Evolutionary conservation across 169 alveolate species (phyloP).

Genomic region (Plasmodium blacklocki): DNA sequence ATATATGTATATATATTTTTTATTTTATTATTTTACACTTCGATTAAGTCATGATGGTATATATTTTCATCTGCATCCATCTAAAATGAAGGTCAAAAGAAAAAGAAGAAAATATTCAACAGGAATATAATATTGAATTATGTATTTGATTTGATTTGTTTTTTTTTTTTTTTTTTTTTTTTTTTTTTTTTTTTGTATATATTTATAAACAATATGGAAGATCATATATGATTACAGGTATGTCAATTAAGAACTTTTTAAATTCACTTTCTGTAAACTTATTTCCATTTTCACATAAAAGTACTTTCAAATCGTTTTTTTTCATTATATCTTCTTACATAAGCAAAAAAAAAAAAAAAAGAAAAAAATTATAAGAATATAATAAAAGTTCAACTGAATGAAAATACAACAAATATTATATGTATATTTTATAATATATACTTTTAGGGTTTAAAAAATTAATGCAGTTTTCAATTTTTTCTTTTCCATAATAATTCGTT

Average conservation of each 20-base stretch:
- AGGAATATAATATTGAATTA: no score
- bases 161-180: neutral
- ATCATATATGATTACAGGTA: constrained; percentile 33
- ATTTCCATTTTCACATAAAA: constrained; percentile 70
- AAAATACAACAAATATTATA: neutral
- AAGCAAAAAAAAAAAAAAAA: constrained; percentile 14
- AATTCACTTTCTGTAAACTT: constrained; percentile 62
- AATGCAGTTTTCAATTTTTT: constrained; percentile 45
- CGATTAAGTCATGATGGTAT: constrained; percentile 36
- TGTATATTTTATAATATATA: neutral
- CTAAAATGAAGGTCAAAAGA: constrained; percentile 11
- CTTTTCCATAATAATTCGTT: constrained; percentile 44
- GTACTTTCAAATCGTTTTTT: constrained; percentile 12
- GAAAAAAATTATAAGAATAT: neutral
- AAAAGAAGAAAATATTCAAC: neutral
- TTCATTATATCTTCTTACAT: constrained; percentile 33
- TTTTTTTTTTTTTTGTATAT: neutral
- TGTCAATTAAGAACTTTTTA: constrained; percentile 43
- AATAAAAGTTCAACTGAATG: no score
- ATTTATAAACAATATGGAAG: neutral
- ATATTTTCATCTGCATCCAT: constrained; percentile 41
- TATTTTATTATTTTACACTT: constrained; percentile 30
- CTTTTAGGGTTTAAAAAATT: constrained; percentile 47
- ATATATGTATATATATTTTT: constrained; percentile 4
- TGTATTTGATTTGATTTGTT: neutral